phyloP scores from a whole-genome alignment of 1,284 basidiomycete genomes.

The Cutaneotrichosporon dermatis region DNA sequence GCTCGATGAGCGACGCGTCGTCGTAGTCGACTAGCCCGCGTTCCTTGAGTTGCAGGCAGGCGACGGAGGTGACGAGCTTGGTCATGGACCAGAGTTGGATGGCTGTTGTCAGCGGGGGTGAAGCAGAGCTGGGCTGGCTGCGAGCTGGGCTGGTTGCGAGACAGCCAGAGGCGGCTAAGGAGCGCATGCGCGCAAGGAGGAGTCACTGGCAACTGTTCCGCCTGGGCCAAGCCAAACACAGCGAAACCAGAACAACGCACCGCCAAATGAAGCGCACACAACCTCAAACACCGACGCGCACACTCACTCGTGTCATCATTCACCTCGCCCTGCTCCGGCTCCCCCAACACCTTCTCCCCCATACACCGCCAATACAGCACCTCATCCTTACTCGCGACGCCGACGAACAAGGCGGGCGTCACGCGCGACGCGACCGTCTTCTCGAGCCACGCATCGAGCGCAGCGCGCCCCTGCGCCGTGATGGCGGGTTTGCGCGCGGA shows the following conservation, averaged over 20 bases:
- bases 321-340: conserved; percentile 26
- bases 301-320: conserved; percentile 34
- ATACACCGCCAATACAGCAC: conserved; percentile 28
- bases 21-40: conserved; percentile 31
- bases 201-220: no score
- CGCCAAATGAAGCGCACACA: no score
- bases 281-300: no score
- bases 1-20: conserved; percentile 23
- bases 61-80: conserved; percentile 27
- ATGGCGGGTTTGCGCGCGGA: no score
- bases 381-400: conserved; percentile 31
- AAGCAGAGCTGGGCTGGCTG: no score
- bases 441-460: conserved; percentile 24
- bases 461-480: background rate
- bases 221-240: no score
- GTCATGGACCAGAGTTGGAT: conserved; percentile 34
- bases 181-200: no score
- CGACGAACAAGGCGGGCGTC: conserved; percentile 31
- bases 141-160: no score
- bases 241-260: no score
- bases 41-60: conserved; percentile 32
- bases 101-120: conserved; percentile 7
- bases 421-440: conserved; percentile 12
- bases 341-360: conserved; percentile 31
- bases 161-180: no score